Percentiles rank a stretch among this genome's conserved stretches.
phyloP scores from a whole-genome alignment of 108 stramenopile genomes.

The Pseudonitzschia multistriata region DNA sequence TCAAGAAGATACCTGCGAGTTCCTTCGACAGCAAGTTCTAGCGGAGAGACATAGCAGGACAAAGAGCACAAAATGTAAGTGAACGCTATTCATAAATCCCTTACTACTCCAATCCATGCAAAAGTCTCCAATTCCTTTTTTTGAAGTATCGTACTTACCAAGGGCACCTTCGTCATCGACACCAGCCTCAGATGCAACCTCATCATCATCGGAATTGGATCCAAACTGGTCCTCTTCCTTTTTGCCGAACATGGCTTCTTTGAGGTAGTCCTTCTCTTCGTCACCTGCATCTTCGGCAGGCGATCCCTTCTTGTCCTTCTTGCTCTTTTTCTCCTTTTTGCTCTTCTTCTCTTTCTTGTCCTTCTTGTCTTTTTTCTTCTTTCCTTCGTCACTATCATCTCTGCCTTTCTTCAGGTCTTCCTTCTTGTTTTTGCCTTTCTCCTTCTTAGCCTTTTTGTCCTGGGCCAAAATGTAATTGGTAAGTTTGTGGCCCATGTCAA shows the following conservation, averaged over 20 bases:
- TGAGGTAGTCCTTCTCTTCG: constrained; percentile 64
- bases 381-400: constrained; percentile 62
- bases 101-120: too few relatives aligned
- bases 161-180: constrained; percentile 82
- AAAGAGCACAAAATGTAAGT: background rate
- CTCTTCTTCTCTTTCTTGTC: constrained; percentile 63
- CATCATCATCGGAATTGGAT: constrained; percentile 39
- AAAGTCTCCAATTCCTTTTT: too few relatives aligned
- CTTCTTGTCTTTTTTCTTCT: constrained; percentile 75
- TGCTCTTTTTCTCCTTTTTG: constrained; percentile 58
- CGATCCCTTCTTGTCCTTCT: constrained; percentile 23
- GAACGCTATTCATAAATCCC: background rate
- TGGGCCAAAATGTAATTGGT: constrained; percentile 87
- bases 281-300: constrained; percentile 28
- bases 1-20: constrained; percentile 69
- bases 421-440: constrained; percentile 62
- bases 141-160: too few relatives aligned
- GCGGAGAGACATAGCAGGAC: background rate
- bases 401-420: constrained; percentile 48
- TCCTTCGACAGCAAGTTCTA: constrained; percentile 76
- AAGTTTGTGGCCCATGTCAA: constrained; percentile 97
- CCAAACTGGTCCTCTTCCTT: constrained; percentile 47
- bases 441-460: constrained; percentile 87
- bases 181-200: constrained; percentile 44
- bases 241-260: constrained; percentile 57